Evolutionary conservation across 768 basidiomycete genomes (phyloP), one percentile per base, ranked within the genome.

Genomic region (Phlegmacium glaucopus): DNA sequence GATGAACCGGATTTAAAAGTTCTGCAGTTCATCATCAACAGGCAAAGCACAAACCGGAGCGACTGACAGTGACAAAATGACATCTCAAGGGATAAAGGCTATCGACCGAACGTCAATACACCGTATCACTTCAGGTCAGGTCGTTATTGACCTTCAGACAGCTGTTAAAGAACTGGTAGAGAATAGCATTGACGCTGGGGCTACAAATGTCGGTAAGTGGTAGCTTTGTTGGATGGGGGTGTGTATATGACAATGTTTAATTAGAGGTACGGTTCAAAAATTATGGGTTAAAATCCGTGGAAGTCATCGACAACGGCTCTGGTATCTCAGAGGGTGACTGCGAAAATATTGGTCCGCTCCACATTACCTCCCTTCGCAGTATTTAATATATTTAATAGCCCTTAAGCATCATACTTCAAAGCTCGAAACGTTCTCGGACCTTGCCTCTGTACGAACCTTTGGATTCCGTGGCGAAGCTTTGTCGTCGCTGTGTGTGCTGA

Each of bases 381-480:
- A 5, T 6, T 26, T 25, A 28, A 11, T 12, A 36, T 49, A 43
- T 29, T 6, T 15, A 8, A 17, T 47, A 94, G 94, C 83, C 1
- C 69, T 94, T 49, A 97, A 96, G 62, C 90, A 96, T 58, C 82
- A 93, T 61, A 99, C 95, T 0, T 97, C 95, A 6, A 99, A 99
- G 64, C 72, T 99, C 0, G 65, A 80, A 3, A 78, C 82, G 0
- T 92, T 86, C 59, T 67, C 78, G 4, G 90, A 93, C 60, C 78
- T 97, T 3, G 70, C 79, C 2, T 69, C 75, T 0, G 80, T 98
- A 9, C 67, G 69, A 5, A 92, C 93, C 0, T 96, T 97, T 63
- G 95, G 95, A 0, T 99, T 98, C 61, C 80, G 96, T 30, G 96
- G 96, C 12, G 96, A 99, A 68, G 96, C 96, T 0, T 72, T 99